Conservation (phyloP, 139 green algal species). For the Chlorella sp. region DNA sequence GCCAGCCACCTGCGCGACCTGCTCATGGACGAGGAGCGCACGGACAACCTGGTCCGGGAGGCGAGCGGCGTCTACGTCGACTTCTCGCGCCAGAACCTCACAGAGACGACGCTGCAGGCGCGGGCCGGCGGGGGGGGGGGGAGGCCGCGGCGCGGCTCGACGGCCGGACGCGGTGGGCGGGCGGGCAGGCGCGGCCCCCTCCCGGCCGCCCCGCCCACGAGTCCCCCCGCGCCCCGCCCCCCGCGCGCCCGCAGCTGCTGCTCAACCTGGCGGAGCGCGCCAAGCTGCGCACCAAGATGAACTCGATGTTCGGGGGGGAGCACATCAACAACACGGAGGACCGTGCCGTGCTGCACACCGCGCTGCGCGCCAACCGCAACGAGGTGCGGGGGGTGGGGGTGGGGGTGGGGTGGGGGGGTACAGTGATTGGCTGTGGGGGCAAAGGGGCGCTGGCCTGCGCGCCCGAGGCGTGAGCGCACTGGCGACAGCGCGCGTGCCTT, state of each 20-base stretch:
- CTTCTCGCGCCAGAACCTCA: conserved; percentile 90
- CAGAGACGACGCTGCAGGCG: conserved; percentile 42
- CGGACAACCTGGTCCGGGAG: conserved; percentile 83
- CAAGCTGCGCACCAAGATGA: conserved; percentile 93
- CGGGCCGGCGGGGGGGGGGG: not conserved
- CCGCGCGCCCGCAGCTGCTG: conserved; percentile 80
- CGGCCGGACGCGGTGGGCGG: too few species aligned
- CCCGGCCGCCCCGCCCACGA: not conserved
- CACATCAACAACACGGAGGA: conserved; percentile 97
- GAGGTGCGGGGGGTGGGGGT: conserved; percentile 75
- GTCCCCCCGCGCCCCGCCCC: not conserved
- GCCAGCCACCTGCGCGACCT: conserved; percentile 88
- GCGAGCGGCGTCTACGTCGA: conserved; percentile 88
- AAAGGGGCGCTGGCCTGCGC: too few species aligned
- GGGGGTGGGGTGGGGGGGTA: too few species aligned
- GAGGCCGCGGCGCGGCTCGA: too few species aligned
- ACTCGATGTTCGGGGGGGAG: conserved; percentile 95
- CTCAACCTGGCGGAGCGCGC: conserved; percentile 72
- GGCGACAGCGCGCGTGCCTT: not conserved
- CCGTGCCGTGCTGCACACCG: conserved; percentile 95
- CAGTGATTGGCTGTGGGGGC: too few species aligned
- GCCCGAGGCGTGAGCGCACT: not conserved
- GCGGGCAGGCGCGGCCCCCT: too few species aligned
- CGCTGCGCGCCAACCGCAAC: conserved; percentile 82
- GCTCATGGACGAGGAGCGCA: conserved; percentile 78